Percentiles rank a stretch among this genome's conserved stretches.
phyloP scores from a whole-genome alignment of 2,329 filamentous ascomycete species.

The Aureobasidium leucospermi region DNA sequence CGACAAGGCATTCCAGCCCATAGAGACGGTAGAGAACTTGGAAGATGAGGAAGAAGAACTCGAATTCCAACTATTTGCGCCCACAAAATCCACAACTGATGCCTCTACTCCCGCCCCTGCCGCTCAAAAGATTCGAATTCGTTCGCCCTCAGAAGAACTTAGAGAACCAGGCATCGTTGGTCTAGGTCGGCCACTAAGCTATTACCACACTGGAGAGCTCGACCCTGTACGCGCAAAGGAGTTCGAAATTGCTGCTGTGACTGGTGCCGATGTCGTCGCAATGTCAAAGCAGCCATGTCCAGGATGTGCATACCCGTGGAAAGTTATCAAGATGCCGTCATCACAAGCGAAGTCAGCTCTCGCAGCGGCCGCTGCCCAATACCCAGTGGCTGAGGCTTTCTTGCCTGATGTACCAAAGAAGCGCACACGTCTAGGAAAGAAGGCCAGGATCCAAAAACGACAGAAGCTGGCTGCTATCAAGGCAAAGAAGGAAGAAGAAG shows the following conservation, averaged over 20 bases:
- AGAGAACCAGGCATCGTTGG: slow-evolving; percentile 16
- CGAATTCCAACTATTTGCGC: slow-evolving; percentile 24
- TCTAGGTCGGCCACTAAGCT: slow-evolving; percentile 13
- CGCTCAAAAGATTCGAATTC: slow-evolving; percentile 19
- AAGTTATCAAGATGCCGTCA: slow-evolving; percentile 19
- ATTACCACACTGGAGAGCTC: slow-evolving; percentile 19
- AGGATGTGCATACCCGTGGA: slow-evolving; percentile 22
- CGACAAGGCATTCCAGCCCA: not conserved
- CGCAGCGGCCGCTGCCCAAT: not conserved
- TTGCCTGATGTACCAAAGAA: slow-evolving; percentile 16
- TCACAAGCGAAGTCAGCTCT: slow-evolving; percentile 12
- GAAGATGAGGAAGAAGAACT: slow-evolving; percentile 21
- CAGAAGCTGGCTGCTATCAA: slow-evolving; percentile 20
- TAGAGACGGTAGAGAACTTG: not conserved
- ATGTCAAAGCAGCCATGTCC: slow-evolving; percentile 17
- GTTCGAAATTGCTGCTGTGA: slow-evolving; percentile 17
- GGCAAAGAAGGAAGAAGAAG: slow-evolving; percentile 19
- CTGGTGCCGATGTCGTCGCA: slow-evolving; percentile 18
- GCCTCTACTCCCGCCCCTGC: slow-evolving; percentile 4
- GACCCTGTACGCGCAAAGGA: slow-evolving; percentile 5
- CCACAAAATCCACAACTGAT: slow-evolving; percentile 11
- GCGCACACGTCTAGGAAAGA: slow-evolving; percentile 26
- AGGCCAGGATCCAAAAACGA: slow-evolving; percentile 23
- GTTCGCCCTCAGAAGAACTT: slow-evolving; percentile 20
- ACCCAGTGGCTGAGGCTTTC: not conserved